Base-by-base conservation (phyloP, 2,329 filamentous ascomycete species). In the Aspergillus alliaceus region DNA sequence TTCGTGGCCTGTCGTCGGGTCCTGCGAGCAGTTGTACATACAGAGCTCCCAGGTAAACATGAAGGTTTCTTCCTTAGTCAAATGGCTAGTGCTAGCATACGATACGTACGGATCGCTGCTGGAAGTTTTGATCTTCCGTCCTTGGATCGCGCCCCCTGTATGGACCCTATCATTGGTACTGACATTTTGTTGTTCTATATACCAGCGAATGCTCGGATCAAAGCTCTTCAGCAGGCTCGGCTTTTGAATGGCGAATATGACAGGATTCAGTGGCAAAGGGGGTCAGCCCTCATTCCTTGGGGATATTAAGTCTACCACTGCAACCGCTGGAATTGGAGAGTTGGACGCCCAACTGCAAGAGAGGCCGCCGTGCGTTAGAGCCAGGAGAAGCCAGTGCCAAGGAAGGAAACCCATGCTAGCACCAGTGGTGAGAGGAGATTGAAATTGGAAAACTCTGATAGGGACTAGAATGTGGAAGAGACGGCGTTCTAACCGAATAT, bases 231-330 rank as follows among this genome's bases (percentile, higher is more conserved):
- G 49, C 20, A 57, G 35, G 24, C 35, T 15, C 20, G 54, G 52
- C 35, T 59, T 57, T 32, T 61, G 59, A 46, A 61, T 47, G 32
- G 51, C 59, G 12, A 61, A 59, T 1, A 61, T 51, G n/a, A 61
- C 48, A 8, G 59, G 59, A 34, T 37, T 51, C 51, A 61, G 20
- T 20, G 44, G 7, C 20, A 39, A 35, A 7, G 54, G 49, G 1
- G n/a, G 15, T 49, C 37, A 59, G 22, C 31, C 59, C 35, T 50
- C 55, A 9, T 55, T 56, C 49, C 57, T 52, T 7, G 57, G 59
- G 14, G 35, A 61, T 22, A 61, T 39, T n/a, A n/a, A n/a, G n/a
- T n/a, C n/a, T n/a, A n/a, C n/a, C n/a, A n/a, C n/a, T n/a, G n/a
- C n/a, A n/a, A n/a, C n/a, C n/a, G n/a, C n/a, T n/a, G n/a, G n/a